Percentiles rank a stretch among this genome's conserved stretches.
These are phyloP conservation scores for Actinidia arguta DNA, from an alignment of 179 eudicot species.

Conservation along the genomic window DNA sequence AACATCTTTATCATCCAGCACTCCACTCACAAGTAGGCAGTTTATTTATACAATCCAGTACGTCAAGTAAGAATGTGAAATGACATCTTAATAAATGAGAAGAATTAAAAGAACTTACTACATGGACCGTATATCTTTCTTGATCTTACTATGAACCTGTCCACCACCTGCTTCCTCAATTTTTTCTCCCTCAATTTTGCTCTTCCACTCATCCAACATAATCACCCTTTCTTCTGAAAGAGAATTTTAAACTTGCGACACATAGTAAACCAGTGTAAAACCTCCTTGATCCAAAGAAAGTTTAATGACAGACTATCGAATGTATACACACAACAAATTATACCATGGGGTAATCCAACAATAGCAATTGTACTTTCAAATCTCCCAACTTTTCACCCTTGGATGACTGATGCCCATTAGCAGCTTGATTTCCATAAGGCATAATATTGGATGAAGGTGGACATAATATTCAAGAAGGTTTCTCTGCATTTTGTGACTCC, in stretches of 20 bases:
- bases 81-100: conserved; percentile 1
- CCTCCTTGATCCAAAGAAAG: conserved; percentile 1
- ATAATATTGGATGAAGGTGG: conserved; percentile 57
- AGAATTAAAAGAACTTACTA: neutral
- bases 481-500: conserved; percentile 79
- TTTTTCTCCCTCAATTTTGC: conserved; percentile 68
- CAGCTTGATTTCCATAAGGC: conserved; percentile 57
- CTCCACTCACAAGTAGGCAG: conserved; percentile 79
- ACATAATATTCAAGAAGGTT: conserved; percentile 72
- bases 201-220: conserved; percentile 71
- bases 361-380: too few species aligned
- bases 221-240: conserved; percentile 2
- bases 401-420: conserved; percentile 45
- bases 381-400: conserved; percentile 66
- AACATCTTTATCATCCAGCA: conserved; percentile 57
- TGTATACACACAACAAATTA: neutral
- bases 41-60: conserved; percentile 61
- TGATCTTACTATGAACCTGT: conserved; percentile 71
- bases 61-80: neutral
- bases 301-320: neutral
- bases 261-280: neutral
- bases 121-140: conserved; percentile 61
- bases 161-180: too few species aligned
- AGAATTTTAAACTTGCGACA: neutral
- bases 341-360: conserved; percentile 60